phyloP scores from a whole-genome alignment of 2,329 filamentous ascomycete species.

The Fusarium sp. region DNA sequence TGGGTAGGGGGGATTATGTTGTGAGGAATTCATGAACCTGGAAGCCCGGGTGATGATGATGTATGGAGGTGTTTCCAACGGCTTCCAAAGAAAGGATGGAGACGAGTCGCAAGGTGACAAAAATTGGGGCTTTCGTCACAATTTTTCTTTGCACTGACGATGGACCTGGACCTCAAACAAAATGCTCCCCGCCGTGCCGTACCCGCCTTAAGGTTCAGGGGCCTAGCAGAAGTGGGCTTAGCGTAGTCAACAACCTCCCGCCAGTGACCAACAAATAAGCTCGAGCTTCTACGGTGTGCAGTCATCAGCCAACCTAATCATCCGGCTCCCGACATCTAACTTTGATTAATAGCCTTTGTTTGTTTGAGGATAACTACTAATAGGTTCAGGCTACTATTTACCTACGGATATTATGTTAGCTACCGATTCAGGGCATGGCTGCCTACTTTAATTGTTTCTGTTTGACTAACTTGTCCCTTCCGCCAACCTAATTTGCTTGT shows the following conservation, averaged over 20 bases:
- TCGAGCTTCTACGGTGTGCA: conserved; percentile 3
- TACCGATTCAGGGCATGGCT: neutral
- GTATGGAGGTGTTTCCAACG: conserved; percentile 42
- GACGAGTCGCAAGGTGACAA: conserved; percentile 38
- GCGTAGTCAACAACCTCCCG: conserved; percentile 17
- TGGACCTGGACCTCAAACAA: neutral
- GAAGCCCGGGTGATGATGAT: conserved; percentile 38
- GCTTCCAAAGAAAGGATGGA: conserved; percentile 38
- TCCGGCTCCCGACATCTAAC: conserved; percentile 34
- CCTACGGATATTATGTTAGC: neutral
- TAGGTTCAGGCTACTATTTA: conserved; percentile 1
- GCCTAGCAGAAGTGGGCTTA: conserved; percentile 27
- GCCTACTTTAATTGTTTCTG: neutral
- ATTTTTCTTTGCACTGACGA: conserved; percentile 43
- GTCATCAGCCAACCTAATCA: conserved; percentile 1
- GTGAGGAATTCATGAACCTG: conserved; percentile 26
- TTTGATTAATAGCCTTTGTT: neutral
- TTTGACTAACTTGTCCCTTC: neutral
- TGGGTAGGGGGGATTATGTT: conserved; percentile 9
- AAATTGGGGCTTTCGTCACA: conserved; percentile 47
- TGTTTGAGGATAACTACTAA: neutral
- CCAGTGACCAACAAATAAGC: conserved; percentile 17
- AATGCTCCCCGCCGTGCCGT: conserved; percentile 38
- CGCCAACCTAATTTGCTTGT: neutral
- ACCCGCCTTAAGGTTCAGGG: conserved; percentile 15